Evolutionary conservation across 257 asterid species (phyloP), one percentile per base, ranked within the genome.

Genomic region (Gentiana macrophylla): DNA sequence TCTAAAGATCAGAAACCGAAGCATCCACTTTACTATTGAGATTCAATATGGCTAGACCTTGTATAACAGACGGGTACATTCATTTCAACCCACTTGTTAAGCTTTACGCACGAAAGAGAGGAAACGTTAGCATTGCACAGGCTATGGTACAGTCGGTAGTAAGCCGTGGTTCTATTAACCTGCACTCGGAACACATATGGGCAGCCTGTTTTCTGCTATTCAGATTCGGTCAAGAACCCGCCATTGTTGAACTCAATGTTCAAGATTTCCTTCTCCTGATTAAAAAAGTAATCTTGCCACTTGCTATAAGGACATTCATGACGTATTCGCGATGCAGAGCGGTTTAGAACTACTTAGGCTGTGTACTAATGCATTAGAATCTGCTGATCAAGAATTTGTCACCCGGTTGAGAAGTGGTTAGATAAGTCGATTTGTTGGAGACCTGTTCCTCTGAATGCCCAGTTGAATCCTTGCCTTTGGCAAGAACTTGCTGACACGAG

Each of bases 401-500:
- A 77, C 94, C 94, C 96, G 0, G 94, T 84, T 32, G 94, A 84
- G 37, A 88, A 79, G 53, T 88, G 96, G 94, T 54, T 90, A 80
- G 91, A 88, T 44, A 89, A 78, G 64, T 81, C 99, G 6, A 69
- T 86, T 5, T 88, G 99, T 62, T 88, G 99, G 95, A 86, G 71
- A 50, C 89, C 94, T 2, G 74, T 82, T 37, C 89, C 79, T 63
- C 88, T 95, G 34, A 84, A 67, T 1, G 97, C 99, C 0, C 97
- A 92, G 74, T 13, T 92, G 70, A 88, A 92, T 50, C 99, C 99
- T 44, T 78, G 82, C 61, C 79, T 92, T 5, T 92, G 99, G 99
- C 95, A 86, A 57, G 94, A 88, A 36, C 94, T 92, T 38, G 97
- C 99, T 92, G 58, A 79, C 94, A 3, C 59, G 99, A 63, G 99